Conservation (phyloP, 116 monocot genomes). For the Papilionanthe hybrid region DNA sequence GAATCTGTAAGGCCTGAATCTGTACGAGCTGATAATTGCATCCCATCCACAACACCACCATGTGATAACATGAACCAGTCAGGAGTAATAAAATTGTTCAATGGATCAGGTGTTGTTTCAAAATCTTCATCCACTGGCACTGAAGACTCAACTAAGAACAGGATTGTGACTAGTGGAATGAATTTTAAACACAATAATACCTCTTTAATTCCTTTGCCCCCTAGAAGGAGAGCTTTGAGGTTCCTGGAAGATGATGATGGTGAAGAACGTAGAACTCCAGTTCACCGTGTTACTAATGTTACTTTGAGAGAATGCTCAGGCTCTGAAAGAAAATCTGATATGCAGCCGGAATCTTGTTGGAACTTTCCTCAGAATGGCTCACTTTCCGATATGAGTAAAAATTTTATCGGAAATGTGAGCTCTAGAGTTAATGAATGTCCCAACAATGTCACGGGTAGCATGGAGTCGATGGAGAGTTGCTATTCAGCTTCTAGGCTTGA, state of each 20-base stretch:
- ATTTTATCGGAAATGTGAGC: slow-evolving; percentile 10
- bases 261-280: slow-evolving; percentile 53
- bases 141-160: not conserved
- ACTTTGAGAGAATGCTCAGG: slow-evolving; percentile 15
- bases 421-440: slow-evolving; percentile 15
- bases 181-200: slow-evolving; percentile 8
- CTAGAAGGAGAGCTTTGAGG: slow-evolving; percentile 48
- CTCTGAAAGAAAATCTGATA: slow-evolving; percentile 6
- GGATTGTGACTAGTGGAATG: not conserved
- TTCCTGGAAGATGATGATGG: slow-evolving; percentile 42
- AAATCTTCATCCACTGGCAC: not conserved
- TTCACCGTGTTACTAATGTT: slow-evolving; percentile 31
- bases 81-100: not conserved
- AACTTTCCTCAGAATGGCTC: slow-evolving; percentile 7
- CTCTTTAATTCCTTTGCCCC: slow-evolving; percentile 9
- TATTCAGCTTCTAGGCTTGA: slow-evolving; percentile 16
- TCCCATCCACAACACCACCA: slow-evolving; percentile 5
- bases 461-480: slow-evolving; percentile 4
- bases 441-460: slow-evolving; percentile 5
- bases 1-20: not conserved
- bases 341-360: slow-evolving; percentile 10
- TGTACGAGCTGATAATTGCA: slow-evolving; percentile 7
- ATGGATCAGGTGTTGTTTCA: slow-evolving; percentile 5
- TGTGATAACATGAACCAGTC: not conserved
- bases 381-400: not conserved